Conservation (phyloP, 306 rosid species). For the Quillaja saponaria region DNA sequence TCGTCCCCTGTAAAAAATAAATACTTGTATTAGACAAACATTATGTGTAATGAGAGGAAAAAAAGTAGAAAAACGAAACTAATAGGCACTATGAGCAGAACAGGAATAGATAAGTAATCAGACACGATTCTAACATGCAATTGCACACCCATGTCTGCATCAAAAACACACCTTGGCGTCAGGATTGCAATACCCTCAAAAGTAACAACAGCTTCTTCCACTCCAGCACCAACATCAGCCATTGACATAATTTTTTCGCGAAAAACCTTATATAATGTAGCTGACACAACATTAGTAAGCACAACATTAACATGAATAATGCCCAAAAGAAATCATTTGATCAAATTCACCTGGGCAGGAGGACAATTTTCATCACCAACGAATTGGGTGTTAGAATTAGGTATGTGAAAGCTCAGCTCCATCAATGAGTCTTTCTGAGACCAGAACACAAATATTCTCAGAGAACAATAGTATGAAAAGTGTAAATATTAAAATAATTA, state of each 20-base stretch:
- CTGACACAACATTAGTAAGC: conserved; percentile 27
- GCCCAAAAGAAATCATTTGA: neutral
- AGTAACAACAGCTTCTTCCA: conserved; percentile 92
- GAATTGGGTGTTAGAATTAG: conserved; percentile 94
- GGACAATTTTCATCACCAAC: conserved; percentile 93
- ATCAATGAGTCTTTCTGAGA: conserved; percentile 96
- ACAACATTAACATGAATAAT: conserved; percentile 16
- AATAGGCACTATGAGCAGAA: conserved; percentile 4
- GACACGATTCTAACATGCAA: conserved; percentile 13
- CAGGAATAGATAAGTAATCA: conserved; percentile 15
- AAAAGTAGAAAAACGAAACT: neutral
- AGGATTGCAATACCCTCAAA: conserved; percentile 99
- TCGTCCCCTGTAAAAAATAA: conserved; percentile 70
- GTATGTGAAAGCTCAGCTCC: conserved; percentile 96
- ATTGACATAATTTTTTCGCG: conserved; percentile 89
- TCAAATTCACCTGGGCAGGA: conserved; percentile 81
- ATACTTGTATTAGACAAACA: conserved; percentile 27
- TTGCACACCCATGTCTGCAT: neutral
- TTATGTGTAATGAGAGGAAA: neutral
- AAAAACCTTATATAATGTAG: conserved; percentile 60
- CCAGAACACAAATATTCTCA: conserved; percentile 18
- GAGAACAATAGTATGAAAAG: neutral
- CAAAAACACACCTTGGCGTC: conserved; percentile 76
- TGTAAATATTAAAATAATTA: conserved; percentile 7
- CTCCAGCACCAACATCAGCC: conserved; percentile 96